Conservation (phyloP, 2,329 filamentous ascomycete species). For the Ophiobolus disseminans region DNA sequence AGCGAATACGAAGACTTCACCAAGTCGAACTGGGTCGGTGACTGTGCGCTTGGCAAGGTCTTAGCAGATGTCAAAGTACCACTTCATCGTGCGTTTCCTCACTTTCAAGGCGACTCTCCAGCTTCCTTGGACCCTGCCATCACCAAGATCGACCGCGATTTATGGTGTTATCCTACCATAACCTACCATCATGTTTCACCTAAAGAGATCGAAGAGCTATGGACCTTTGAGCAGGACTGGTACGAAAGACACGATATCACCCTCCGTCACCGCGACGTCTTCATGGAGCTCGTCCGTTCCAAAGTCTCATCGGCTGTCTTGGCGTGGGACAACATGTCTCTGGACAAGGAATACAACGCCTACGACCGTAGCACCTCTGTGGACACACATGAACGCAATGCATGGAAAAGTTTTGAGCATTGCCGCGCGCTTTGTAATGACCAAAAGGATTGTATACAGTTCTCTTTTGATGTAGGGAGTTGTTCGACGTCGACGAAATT, state of each 20-base stretch:
- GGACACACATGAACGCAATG: constrained; percentile 38
- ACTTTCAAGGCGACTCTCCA: constrained; percentile 55
- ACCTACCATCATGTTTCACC: constrained; percentile 51
- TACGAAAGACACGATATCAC: constrained; percentile 43
- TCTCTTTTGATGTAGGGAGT: constrained; percentile 42
- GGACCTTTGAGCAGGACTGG: constrained; percentile 51
- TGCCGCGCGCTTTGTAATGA: constrained; percentile 45
- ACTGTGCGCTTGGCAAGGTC: constrained; percentile 48
- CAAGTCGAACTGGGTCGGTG: constrained; percentile 48
- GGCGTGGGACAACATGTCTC: constrained; percentile 48
- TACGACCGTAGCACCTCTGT: constrained; percentile 33
- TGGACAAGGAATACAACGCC: constrained; percentile 45
- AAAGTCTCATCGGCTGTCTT: constrained; percentile 31
- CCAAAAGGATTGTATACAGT: constrained; percentile 43
- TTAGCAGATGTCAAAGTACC: constrained; percentile 45
- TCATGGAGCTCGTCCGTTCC: constrained; percentile 42
- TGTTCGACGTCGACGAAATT: constrained; percentile 42
- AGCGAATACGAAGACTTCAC: constrained; percentile 48
- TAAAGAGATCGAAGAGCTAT: constrained; percentile 47
- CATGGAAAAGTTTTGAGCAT: constrained; percentile 46
- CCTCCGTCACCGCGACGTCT: constrained; percentile 48
- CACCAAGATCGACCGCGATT: constrained; percentile 42
- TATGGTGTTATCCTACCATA: constrained; percentile 55
- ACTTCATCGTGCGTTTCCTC: constrained; percentile 51
- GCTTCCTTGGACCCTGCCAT: constrained; percentile 50